Conservation (phyloP, 1,139 yeast genomes). For the Saccharomycopsis hybrid region DNA sequence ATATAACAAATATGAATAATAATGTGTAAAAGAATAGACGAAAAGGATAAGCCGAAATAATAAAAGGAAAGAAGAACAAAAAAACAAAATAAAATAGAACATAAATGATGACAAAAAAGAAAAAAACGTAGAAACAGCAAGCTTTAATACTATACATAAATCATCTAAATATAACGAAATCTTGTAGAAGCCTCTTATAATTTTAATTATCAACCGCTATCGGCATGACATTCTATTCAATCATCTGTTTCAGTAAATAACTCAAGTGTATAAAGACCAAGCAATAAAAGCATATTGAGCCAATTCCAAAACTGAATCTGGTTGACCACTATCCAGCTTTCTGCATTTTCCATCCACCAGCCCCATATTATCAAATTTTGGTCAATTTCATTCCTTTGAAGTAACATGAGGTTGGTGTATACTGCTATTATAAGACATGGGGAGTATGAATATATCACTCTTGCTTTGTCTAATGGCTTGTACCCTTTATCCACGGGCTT, state of each 20-base stretch:
- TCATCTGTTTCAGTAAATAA: slow-evolving; percentile 36
- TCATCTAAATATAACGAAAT: too few species aligned
- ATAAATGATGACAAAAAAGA: slow-evolving; percentile 2
- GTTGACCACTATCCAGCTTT: slow-evolving; percentile 42
- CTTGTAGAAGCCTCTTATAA: too few species aligned
- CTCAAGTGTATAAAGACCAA: slow-evolving; percentile 75
- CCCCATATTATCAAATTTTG: slow-evolving; percentile 57
- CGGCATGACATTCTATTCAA: background rate
- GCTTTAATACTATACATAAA: too few species aligned
- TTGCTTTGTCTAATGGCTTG: slow-evolving; percentile 37
- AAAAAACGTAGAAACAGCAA: background rate
- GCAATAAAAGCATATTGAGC: slow-evolving; percentile 79
- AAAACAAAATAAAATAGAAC: background rate
- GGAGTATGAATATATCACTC: slow-evolving; percentile 76
- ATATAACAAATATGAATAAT: background rate
- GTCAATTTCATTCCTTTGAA: slow-evolving; percentile 72
- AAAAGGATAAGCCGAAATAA: background rate
- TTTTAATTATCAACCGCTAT: too few species aligned
- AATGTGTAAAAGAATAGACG: background rate
- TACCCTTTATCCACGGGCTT: slow-evolving; percentile 26
- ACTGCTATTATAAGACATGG: slow-evolving; percentile 93
- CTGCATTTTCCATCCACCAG: slow-evolving; percentile 32
- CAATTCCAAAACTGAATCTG: slow-evolving; percentile 97
- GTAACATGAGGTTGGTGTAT: slow-evolving; percentile 88
- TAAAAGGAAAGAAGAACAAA: too few species aligned